These are phyloP conservation scores for Albifimbria verrucaria DNA, from an alignment of 2,329 filamentous ascomycete species.

Conservation along the genomic window DNA sequence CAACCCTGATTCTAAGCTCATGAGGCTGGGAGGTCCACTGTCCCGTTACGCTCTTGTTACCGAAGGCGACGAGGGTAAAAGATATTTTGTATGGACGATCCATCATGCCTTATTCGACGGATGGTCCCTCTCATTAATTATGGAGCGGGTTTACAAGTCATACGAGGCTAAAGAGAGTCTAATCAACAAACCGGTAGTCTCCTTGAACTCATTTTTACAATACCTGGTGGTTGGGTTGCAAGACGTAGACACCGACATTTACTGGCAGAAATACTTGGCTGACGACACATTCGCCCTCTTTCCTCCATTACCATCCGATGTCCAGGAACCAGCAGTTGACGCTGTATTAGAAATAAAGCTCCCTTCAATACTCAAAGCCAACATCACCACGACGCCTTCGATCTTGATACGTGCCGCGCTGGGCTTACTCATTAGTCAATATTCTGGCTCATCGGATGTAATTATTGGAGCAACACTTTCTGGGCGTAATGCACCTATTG, in stretches of 20 bases:
- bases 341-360: slow-evolving; percentile 2
- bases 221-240: background rate
- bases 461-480: slow-evolving; percentile 20
- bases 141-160: slow-evolving; percentile 8
- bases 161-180: slow-evolving; percentile 36
- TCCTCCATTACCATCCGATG: slow-evolving; percentile 5
- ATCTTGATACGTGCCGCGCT: slow-evolving; percentile 11
- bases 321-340: slow-evolving; percentile 2
- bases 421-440: slow-evolving; percentile 7
- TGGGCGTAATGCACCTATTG: slow-evolving; percentile 19
- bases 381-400: slow-evolving; percentile 1
- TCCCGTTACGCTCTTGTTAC: slow-evolving; percentile 4
- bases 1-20: background rate
- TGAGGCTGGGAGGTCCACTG: slow-evolving; percentile 6
- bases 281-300: background rate
- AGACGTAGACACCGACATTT: background rate
- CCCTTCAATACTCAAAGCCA: slow-evolving; percentile 3
- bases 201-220: background rate
- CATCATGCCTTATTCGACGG: slow-evolving; percentile 28
- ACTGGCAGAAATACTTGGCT: background rate
- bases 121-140: slow-evolving; percentile 17
- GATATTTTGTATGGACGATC: slow-evolving; percentile 19
- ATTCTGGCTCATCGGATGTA: slow-evolving; percentile 20
- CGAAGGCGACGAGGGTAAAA: background rate
- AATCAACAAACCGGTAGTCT: background rate